Evolutionary conservation across 192 early-diverging fungal species (phyloP), one percentile per base, ranked within the genome.

Genomic region (Umbelopsis sp.): DNA sequence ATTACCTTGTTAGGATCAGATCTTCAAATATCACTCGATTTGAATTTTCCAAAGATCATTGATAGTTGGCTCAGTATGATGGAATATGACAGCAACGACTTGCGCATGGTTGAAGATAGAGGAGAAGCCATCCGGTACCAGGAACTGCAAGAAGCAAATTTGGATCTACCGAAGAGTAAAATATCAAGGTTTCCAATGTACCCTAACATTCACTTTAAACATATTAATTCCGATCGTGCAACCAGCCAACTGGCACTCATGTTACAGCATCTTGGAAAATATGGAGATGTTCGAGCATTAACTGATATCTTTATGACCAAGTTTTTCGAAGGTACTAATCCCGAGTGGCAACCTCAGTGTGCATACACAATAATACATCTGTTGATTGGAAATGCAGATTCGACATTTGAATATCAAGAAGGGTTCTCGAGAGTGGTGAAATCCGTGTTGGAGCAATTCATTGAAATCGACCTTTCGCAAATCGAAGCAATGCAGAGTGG

Each of bases 31-130:
- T 74, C 80, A 16, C 21, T 84, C 0, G 75, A 79, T 41, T 34
- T 51, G 11, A 68, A 65, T 6, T 65, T 81, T 12, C 20, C 70
- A 16, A 69, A 74, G 20, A 51, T 68, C n/a, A 66, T 77, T 1
- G 74, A 77, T 52, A 76, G 83, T 14, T 80, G 81, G 71, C 34
- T 84, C 24, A 67, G 56, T 8, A 71, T 77, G 1, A 47, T 84
- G n/a, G 77, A 79, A 49, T 71, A 80, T n/a, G 78, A 84, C 50
- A 70, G 45, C 7, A 51, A 66, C 3, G 67, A 72, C 49, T 24
- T 76, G 5, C 66, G 70, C 36, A 65, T 83, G 5, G 34, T 79
- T 34, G 82, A 83, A 36, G 71, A 79, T 24, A 69, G 70, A 51
- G 14, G 43, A 17, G 20, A 32, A 11, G 36, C 22, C 14, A 69